Evolutionary conservation across 1,284 basidiomycete species (phyloP), one percentile per base, ranked within the genome.

Genomic region (Melampsora americana): DNA sequence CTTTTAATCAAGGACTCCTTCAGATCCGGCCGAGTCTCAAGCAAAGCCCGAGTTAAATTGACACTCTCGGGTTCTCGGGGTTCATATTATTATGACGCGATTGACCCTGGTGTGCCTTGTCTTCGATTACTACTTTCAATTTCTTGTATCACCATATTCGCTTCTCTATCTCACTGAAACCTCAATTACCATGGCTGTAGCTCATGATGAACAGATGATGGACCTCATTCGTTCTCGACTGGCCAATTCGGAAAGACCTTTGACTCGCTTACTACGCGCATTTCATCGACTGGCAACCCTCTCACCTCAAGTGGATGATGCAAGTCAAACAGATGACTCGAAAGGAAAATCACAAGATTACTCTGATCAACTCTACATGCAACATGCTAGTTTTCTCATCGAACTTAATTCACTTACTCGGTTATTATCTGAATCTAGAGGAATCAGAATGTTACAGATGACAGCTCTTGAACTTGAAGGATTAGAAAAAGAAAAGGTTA

Each of bases 171-270:
- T 35, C 35, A 35, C 35, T 9, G 9, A 35, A 35, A 35, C 35
- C 35, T 35, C 35, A 53, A 5, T 53, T 53, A 53, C 16, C 50
- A 73, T 73, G 70, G 61, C 70, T 12, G 50, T 73, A 28, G 70
- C 62, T 20, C 70, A 73, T 35, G 70, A 73, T 73, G 70, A 73
- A 59, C 42, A 18, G 9, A 66, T 48, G 28, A 73, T 73, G 70
- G 70, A 73, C 18, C 62, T 73, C 18, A 73, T 73, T 53, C 61
- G 61, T 35, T 35, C 62, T 35, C 61, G 70, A 39, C 12, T 73
- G 28, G 48, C 62, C 9, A 62, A 73, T 20, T 73, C 70, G 26
- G 70, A 73, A 42, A 50, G 70, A 32, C 48, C 70, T 16, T 48
- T 73, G 20, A 59, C 32, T 39, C 42, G 70, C 23, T 23, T 66